Percentiles rank a stretch among this genome's conserved stretches.
phyloP scores from a whole-genome alignment of 2,329 filamentous ascomycete genomes.

The Diaporthe nobilis region DNA sequence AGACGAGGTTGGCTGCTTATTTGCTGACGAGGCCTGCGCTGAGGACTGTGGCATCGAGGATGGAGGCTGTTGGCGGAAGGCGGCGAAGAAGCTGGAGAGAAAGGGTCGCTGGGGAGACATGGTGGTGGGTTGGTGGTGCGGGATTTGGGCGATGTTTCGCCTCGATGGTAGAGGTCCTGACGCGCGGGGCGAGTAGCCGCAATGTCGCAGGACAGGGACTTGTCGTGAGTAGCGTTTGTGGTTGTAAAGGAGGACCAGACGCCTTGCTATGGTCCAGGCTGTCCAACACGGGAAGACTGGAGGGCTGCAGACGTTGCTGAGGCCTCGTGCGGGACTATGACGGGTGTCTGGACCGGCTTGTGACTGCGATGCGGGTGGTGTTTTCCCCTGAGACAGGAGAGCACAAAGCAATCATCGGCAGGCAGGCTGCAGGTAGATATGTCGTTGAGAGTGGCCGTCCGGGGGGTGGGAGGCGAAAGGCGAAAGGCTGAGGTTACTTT shows the following conservation, averaged over 20 bases:
- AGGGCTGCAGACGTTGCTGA: not conserved
- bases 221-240: not conserved
- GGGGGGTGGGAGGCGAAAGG: too few relatives aligned
- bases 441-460: not conserved
- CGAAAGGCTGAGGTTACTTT: not conserved
- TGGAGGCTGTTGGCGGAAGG: constrained; percentile 65
- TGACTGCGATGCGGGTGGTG: constrained; percentile 19
- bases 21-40: constrained; percentile 50
- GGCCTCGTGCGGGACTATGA: not conserved
- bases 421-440: constrained; percentile 15
- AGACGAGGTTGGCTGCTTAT: constrained; percentile 52
- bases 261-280: not conserved
- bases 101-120: constrained; percentile 70
- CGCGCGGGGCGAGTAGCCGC: constrained; percentile 1
- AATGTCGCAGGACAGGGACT: not conserved
- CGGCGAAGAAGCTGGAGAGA: constrained; percentile 69
- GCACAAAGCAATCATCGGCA: constrained; percentile 23
- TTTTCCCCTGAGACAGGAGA: constrained; percentile 22
- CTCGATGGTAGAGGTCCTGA: not conserved
- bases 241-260: not conserved
- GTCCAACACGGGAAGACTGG: not conserved
- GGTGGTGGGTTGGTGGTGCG: constrained; percentile 45
- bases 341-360: constrained; percentile 4
- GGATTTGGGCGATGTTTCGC: constrained; percentile 6
- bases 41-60: constrained; percentile 46